Evolutionary conservation across 2,329 filamentous ascomycete species (phyloP).

Genomic region (Periconia sp.): DNA sequence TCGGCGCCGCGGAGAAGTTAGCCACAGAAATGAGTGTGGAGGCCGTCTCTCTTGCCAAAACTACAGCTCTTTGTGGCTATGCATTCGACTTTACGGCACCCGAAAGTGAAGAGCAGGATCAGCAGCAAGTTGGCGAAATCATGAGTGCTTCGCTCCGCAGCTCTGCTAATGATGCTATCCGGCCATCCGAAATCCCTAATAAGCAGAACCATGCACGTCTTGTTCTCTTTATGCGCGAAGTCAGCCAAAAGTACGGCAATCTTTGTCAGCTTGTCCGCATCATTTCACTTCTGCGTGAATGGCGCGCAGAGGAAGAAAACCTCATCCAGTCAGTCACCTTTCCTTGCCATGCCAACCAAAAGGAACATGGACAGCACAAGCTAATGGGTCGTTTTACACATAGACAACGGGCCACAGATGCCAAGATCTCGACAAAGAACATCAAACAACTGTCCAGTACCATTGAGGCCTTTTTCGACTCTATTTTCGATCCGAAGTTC

Average conservation of each 20-base stretch:
- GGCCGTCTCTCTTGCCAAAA: conserved; percentile 46
- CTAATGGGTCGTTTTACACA: not conserved
- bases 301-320: conserved; percentile 46
- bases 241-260: conserved; percentile 44
- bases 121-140: conserved; percentile 19
- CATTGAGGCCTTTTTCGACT: conserved; percentile 41
- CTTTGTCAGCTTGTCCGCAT: conserved; percentile 47
- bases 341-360: conserved; percentile 7
- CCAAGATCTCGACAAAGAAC: conserved; percentile 27
- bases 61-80: conserved; percentile 45
- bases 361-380: conserved; percentile 8
- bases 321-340: conserved; percentile 28
- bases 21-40: conserved; percentile 54
- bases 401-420: conserved; percentile 12
- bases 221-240: conserved; percentile 24
- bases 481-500: conserved; percentile 13
- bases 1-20: conserved; percentile 59
- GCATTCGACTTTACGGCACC: conserved; percentile 34
- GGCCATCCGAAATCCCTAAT: conserved; percentile 21
- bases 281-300: conserved; percentile 47
- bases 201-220: conserved; percentile 20
- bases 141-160: conserved; percentile 19
- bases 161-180: conserved; percentile 18
- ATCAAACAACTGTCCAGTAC: conserved; percentile 44
- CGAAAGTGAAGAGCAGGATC: conserved; percentile 32